Conservation (phyloP, 495 filamentous ascomycete species). For the Neurospora terricola region DNA sequence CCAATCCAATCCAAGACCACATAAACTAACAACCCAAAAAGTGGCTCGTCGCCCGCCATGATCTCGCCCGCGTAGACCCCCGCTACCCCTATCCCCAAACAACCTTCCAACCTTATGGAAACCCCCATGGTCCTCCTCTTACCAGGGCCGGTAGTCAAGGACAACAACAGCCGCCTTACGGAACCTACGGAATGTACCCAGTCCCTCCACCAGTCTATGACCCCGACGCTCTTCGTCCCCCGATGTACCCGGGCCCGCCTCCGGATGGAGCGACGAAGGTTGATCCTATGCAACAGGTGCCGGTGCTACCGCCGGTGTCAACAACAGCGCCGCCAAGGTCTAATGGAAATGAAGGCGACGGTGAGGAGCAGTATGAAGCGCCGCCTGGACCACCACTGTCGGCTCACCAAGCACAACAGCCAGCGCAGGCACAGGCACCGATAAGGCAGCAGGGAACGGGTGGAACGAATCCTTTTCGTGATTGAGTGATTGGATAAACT, state of each 20-base stretch:
- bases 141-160: conserved; percentile 15
- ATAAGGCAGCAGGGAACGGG: conserved; percentile 12
- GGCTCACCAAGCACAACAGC: conserved; percentile 10
- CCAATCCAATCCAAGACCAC: background rate
- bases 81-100: conserved; percentile 34
- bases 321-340: conserved; percentile 12
- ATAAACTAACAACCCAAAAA: conserved; percentile 22
- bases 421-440: conserved; percentile 10
- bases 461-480: conserved; percentile 16
- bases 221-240: conserved; percentile 37
- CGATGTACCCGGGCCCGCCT: conserved; percentile 44
- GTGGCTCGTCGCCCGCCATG: conserved; percentile 52
- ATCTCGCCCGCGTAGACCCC: conserved; percentile 46
- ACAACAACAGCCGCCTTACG: background rate
- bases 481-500: background rate
- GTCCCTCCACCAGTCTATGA: conserved; percentile 47
- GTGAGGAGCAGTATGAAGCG: conserved; percentile 25
- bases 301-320: conserved; percentile 7
- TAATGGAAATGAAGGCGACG: background rate
- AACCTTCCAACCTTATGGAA: conserved; percentile 21
- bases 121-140: background rate
- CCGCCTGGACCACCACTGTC: conserved; percentile 35
- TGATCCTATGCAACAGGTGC: conserved; percentile 39
- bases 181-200: conserved; percentile 43
- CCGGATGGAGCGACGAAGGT: conserved; percentile 46